Base-by-base conservation (phyloP, 257 asterid genomes). In the Penstemon eatonii region DNA sequence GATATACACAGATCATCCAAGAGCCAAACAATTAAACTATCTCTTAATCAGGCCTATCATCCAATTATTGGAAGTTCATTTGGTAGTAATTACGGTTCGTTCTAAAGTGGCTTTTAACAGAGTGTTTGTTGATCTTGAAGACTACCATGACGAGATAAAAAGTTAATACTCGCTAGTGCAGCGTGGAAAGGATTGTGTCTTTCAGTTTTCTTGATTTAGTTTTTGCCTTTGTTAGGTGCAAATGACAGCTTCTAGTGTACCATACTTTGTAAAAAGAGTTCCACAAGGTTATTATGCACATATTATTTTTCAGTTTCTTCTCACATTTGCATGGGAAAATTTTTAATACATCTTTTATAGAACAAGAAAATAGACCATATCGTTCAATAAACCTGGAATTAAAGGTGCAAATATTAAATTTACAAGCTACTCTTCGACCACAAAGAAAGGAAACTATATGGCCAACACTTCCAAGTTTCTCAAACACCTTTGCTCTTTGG, bases 1-100 rank as follows among this genome's bases (percentile, higher is more conserved):
- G 91, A 87, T 72, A 86, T 87, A 76, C 91, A 90, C 80, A 86
- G 69, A 71, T 73, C 82, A 19, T 77, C 79, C 69, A 75, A 79
- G 69, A 81, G 71, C 79, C 81, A 74, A 62, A 83, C 88, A 18
- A 86, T 90, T 52, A 87, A 84, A 80, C 69, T 87, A 19, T 73
- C 86, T 43, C 76, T 87, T 70, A 80, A 76, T 60, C 86, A 79
- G 73, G 67, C 79, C n/a, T 73, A 71, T 66, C 76, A 74, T 73
- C 71, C 74, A 7, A 75, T 70, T 80, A 82, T 82, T 63, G 88
- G 84, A 71, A 84, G 88, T 71, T 83, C 91, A 65, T 85, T 80
- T 70, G 89, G 88, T 64, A 84, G 84, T 77, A 75, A 63, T 53
- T 25, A 25, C 33, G 81, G 80, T 52, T 84, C 85, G 38, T 83